A percentile compares a stretch with the other conserved stretches of the same genome.
Conservation (phyloP, 805 yeast species). For the Ogataea naganishii region DNA sequence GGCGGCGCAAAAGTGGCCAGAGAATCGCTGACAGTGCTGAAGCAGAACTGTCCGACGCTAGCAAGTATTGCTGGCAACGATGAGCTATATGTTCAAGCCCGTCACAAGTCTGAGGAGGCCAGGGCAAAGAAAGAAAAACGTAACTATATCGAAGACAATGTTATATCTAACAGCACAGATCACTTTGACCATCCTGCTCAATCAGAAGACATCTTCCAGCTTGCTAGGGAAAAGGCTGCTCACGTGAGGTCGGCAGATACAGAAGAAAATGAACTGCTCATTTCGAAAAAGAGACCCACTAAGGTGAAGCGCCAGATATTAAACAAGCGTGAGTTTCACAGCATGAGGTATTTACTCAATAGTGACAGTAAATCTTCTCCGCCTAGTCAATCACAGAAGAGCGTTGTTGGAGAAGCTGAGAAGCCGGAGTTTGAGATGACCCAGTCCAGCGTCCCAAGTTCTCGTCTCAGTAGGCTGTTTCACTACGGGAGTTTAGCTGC, state of each 20-base stretch:
- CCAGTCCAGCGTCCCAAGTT: constrained; percentile 72
- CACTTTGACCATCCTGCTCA: constrained; percentile 5
- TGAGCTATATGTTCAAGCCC: constrained; percentile 17
- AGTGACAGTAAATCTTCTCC: constrained; percentile 2
- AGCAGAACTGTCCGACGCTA: constrained; percentile 14
- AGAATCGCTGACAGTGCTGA: constrained; percentile 10
- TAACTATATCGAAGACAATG: constrained; percentile 7
- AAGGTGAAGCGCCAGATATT: constrained; percentile 7
- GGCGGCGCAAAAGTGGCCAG: constrained; percentile 19
- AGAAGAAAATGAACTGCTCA: constrained; percentile 7
- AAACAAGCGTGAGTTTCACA: constrained; percentile 14
- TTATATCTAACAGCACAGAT: constrained; percentile 2
- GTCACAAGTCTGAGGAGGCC: constrained; percentile 15
- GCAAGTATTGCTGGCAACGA: constrained; percentile 15
- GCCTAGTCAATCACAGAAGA: not conserved
- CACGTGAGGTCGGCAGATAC: constrained; percentile 11
- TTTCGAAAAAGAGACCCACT: constrained; percentile 13
- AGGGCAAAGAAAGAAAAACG: constrained; percentile 10
- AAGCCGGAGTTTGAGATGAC: constrained; percentile 38
- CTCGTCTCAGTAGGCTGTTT: constrained; percentile 80
- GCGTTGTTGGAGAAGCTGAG: constrained; percentile 22
- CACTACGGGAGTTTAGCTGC: constrained; percentile 94
- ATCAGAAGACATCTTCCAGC: constrained; percentile 22
- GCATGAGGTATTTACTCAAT: constrained; percentile 2
- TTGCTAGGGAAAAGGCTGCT: constrained; percentile 23